A percentile compares a stretch with the other conserved stretches of the same genome.
These are phyloP conservation scores for Fusarium sp. DNA, from an alignment of 2,329 filamentous ascomycete species.

Conservation along the genomic window DNA sequence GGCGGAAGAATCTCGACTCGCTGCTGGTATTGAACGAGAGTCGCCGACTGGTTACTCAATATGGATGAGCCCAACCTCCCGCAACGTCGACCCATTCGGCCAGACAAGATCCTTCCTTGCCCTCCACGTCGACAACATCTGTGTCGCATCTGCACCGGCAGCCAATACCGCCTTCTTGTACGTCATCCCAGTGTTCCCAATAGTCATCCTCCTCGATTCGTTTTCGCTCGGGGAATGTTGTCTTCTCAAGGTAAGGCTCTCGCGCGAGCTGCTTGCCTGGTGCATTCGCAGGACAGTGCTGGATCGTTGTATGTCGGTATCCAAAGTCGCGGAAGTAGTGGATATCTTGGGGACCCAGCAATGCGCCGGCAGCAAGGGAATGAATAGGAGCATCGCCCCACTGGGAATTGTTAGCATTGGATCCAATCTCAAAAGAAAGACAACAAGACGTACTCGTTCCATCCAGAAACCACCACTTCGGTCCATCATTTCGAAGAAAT, in stretches of 20 bases:
- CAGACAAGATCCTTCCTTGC: conserved; percentile 94
- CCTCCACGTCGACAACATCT: conserved; percentile 96
- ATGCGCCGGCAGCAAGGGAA: conserved; percentile 89
- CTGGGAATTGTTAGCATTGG: conserved; percentile 56
- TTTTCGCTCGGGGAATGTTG: conserved; percentile 80
- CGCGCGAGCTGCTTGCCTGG: conserved; percentile 84
- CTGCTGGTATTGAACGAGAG: conserved; percentile 9
- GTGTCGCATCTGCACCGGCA: conserved; percentile 97
- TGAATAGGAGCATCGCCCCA: conserved; percentile 99
- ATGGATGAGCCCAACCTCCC: conserved; percentile 80
- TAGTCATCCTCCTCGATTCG: conserved; percentile 93
- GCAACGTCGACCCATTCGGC: conserved; percentile 97
- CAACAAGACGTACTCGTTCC: conserved; percentile 73
- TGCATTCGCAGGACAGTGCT: conserved; percentile 96
- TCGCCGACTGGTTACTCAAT: conserved; percentile 29
- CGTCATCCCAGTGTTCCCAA: conserved; percentile 86
- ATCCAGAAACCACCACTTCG: conserved; percentile 98
- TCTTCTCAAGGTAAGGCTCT: conserved; percentile 80
- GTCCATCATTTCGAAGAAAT: conserved; percentile 99
- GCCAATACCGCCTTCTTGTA: conserved; percentile 94
- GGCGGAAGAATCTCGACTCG: neutral
- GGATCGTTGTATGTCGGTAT: conserved; percentile 97
- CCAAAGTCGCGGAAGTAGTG: conserved; percentile 99
- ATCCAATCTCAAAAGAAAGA: conserved; percentile 1
- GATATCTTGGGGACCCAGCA: conserved; percentile 81